Percentiles rank a stretch among this genome's conserved stretches.
These are phyloP conservation scores for Phtheirospermum japonicum DNA, from an alignment of 257 asterid genomes.

Conservation along the genomic window DNA sequence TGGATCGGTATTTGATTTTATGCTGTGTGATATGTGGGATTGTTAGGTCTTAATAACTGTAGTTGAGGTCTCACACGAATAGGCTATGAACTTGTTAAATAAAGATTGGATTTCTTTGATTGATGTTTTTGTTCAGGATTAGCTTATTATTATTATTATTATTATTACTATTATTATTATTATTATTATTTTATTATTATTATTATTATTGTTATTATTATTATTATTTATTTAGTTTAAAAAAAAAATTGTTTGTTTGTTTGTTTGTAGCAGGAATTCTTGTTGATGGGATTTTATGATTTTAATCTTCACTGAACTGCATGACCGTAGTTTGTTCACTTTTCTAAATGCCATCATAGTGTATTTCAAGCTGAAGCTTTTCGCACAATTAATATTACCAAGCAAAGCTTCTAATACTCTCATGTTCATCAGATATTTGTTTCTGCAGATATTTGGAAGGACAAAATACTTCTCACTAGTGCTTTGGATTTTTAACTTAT, in stretches of 20 bases:
- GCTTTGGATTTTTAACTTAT: slow-evolving; percentile 73
- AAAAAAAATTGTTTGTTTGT: no score
- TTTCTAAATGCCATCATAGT: slow-evolving; percentile 6
- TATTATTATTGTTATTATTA: no score
- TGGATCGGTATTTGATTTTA: slow-evolving; percentile 5
- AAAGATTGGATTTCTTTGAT: not conserved
- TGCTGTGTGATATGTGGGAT: slow-evolving; percentile 2
- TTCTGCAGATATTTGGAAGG: slow-evolving; percentile 78
- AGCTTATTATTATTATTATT: no score
- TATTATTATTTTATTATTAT: no score
- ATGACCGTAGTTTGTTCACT: slow-evolving; percentile 7
- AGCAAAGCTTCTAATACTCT: slow-evolving; percentile 38
- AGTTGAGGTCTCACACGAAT: not conserved
- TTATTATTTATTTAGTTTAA: no score
- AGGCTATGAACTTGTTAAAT: not conserved
- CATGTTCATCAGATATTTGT: slow-evolving; percentile 45
- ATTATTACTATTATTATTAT: no score
- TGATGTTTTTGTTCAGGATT: no score
- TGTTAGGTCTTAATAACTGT: not conserved
- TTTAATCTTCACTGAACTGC: slow-evolving; percentile 13
- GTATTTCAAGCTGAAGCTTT: slow-evolving; percentile 10
- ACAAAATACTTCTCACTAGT: slow-evolving; percentile 54
- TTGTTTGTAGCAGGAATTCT: not conserved
- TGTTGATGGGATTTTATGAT: slow-evolving; percentile 21
- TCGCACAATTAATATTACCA: slow-evolving; percentile 6